Percentiles rank a stretch among this genome's conserved stretches.
Evolutionary conservation across 257 asterid species (phyloP).

Genomic region (Solanum tarijense): DNA sequence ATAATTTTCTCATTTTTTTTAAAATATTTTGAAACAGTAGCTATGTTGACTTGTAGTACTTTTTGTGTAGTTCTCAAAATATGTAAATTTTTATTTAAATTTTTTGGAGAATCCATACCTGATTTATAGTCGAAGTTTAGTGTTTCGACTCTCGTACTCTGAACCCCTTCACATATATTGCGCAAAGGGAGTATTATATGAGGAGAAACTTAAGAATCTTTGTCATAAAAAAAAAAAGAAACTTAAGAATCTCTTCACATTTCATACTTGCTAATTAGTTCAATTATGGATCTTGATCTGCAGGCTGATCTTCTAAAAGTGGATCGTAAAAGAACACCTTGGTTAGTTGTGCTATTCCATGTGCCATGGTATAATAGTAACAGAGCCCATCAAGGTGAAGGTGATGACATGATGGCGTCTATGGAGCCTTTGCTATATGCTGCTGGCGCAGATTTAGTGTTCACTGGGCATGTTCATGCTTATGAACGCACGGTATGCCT

Average conservation of each 20-base stretch:
- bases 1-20: background rate
- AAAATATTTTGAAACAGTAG: background rate
- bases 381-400: constrained; percentile 87
- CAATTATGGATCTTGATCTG: constrained; percentile 9
- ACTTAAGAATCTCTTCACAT: background rate
- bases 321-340: constrained; percentile 66
- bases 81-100: background rate
- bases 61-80: background rate
- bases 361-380: constrained; percentile 95
- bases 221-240: no score
- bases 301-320: constrained; percentile 73
- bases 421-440: constrained; percentile 73
- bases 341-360: constrained; percentile 71
- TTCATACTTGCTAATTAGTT: background rate
- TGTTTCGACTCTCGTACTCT: background rate
- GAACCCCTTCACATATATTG: background rate
- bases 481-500: constrained; percentile 78
- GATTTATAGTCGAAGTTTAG: background rate
- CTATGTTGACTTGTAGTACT: background rate
- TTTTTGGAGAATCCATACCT: background rate
- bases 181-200: background rate
- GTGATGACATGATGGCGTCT: constrained; percentile 70
- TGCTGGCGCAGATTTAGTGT: constrained; percentile 58
- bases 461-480: constrained; percentile 95
- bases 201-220: background rate